phyloP scores from a whole-genome alignment of 345 rosid genomes.

The Geranium brycei region DNA sequence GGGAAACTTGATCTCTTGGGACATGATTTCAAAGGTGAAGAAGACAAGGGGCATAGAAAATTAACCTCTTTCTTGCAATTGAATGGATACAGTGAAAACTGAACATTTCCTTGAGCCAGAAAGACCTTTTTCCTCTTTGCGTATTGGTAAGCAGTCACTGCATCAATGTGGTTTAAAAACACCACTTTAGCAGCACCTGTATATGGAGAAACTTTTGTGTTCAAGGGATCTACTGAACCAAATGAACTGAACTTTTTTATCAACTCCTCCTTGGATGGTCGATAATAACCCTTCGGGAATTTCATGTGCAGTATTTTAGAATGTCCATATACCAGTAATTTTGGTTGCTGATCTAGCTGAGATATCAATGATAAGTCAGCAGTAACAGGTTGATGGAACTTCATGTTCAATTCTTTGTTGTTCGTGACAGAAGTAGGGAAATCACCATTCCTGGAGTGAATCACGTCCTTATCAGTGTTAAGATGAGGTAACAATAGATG shows the following conservation, averaged over 20 bases:
- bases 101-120: slow-evolving; percentile 10
- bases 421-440: background rate
- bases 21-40: slow-evolving; percentile 10
- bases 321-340: background rate
- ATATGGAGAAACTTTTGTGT: slow-evolving; percentile 12
- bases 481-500: background rate
- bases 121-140: slow-evolving; percentile 19
- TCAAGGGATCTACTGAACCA: slow-evolving; percentile 13
- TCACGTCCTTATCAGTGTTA: background rate
- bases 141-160: slow-evolving; percentile 18
- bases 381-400: background rate
- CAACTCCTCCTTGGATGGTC: slow-evolving; percentile 19
- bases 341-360: background rate
- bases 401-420: background rate
- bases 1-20: slow-evolving; percentile 8
- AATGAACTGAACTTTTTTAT: slow-evolving; percentile 17
- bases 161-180: slow-evolving; percentile 17
- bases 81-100: slow-evolving; percentile 16
- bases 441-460: background rate
- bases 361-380: background rate
- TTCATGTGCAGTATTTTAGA: slow-evolving; percentile 16
- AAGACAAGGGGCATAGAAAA: background rate
- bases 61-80: slow-evolving; percentile 9
- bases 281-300: slow-evolving; percentile 14
- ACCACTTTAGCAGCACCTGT: slow-evolving; percentile 19